These are phyloP conservation scores for Solanum ahanhuiri DNA, from an alignment of 257 asterid species.

Conservation along the genomic window DNA sequence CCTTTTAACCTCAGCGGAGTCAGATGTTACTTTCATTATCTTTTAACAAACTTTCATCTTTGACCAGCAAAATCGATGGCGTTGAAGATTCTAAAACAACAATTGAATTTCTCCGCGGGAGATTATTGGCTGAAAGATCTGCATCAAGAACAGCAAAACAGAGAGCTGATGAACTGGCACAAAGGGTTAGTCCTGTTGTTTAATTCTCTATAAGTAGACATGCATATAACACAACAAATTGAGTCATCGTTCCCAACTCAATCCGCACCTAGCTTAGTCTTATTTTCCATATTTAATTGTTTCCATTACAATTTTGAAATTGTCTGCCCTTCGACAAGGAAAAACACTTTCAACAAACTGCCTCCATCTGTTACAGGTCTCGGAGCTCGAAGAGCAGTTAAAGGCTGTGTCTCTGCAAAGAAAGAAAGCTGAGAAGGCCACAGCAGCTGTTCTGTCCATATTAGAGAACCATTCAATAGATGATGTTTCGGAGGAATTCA, in stretches of 20 bases:
- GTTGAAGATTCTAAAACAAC: constrained; percentile 67
- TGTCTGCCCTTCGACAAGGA: background rate
- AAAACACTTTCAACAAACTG: background rate
- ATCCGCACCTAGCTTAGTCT: background rate
- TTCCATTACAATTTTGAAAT: background rate
- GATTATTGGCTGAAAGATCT: constrained; percentile 85
- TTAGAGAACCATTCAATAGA: constrained; percentile 57
- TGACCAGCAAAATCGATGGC: constrained; percentile 34
- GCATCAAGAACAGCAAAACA: constrained; percentile 65
- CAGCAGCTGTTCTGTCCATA: constrained; percentile 67
- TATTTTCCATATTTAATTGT: background rate
- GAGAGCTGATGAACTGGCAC: constrained; percentile 85
- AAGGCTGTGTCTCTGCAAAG: constrained; percentile 63
- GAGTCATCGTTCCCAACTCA: background rate
- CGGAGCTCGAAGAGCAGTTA: constrained; percentile 78
- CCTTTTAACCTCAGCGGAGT: background rate
- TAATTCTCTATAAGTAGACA: background rate
- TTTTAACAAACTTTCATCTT: constrained; percentile 8
- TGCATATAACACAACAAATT: background rate
- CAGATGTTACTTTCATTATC: background rate
- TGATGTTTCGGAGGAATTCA: constrained; percentile 54
- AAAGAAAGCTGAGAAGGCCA: constrained; percentile 90
- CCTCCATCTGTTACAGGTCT: constrained; percentile 28
- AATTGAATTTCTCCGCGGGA: constrained; percentile 74
- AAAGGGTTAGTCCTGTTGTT: constrained; percentile 48